Evolutionary conservation across 768 basidiomycete species (phyloP), one percentile per base, ranked within the genome.

Genomic region (Suillus alpinus): DNA sequence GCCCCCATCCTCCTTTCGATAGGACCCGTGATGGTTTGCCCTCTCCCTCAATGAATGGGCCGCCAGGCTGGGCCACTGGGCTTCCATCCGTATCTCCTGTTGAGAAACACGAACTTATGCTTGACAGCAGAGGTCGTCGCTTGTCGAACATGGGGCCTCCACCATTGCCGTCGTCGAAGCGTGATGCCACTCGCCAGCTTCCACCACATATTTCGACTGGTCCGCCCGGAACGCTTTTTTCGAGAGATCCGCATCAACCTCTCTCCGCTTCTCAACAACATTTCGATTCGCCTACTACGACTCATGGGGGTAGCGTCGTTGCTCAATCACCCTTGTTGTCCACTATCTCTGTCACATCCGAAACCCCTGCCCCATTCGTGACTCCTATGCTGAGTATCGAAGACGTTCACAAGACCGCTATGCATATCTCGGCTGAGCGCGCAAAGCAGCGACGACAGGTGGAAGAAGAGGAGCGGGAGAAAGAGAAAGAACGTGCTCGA

Each of bases 391-490:
- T 77, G 37, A 85, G 86, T 59, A 67, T 90, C 34, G 89, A 92
- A 56, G 85, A 85, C 56, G 83, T 78, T n/a, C 81, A 83, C 60
- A 89, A 90, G 70, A 85, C 86, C 50, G 76, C 87, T 18, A 94
- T 95, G 94, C 92, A 93, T 62, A 83, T 74, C 58, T 91, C 91
- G 6, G 94, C 94, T 2, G 92, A 91, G 63, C 83, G 92, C 43
- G 94, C 94, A 6, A 88, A 85, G 67, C 83, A 88, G 63, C 80
- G 94, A 58, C 78, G 92, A 51, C 87, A 91, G 67, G 82, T 89
- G 56, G 94, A 95, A 66, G 94, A 95, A 69, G 88, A 86, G 62
- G 88, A 91, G 65, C 81, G 93, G 16, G 87, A 92, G 69, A 87
- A 84, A 51, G 88, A 89, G 71, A 84, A 85, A 65, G 92, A 94